Base-by-base conservation (phyloP, 495 filamentous ascomycete species). In the Diplogelasinospora grovesii region DNA sequence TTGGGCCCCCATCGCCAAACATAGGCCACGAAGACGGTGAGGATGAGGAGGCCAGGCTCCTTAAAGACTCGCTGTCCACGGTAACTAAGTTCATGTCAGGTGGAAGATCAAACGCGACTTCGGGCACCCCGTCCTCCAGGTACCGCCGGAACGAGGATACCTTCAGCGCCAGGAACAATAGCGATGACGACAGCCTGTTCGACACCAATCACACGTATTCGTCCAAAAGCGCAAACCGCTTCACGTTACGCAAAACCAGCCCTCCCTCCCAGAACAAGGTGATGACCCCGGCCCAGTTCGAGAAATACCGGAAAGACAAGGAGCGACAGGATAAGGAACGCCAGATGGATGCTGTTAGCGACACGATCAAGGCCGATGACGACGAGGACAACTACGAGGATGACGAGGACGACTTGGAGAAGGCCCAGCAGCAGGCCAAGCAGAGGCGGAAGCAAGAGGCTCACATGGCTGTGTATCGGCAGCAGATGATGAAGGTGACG, bases 401-500 rank as follows among this genome's bases (percentile, higher is more conserved):
- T 34, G 89, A 93, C 39, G 87, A 92, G 37, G 87, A 95, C 48
- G 88, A 94, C 36, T 54, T 69, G 2, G 86, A 94, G 55, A 83
- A 82, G 48, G 74, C 79, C 21, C 82, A 75, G 45, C 73, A 84
- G 54, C 66, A 81, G 22, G 78, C 82, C 29, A 81, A 81, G 53
- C 85, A 89, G 48, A 75, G 90, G 43, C 74, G 79, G 43, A 93
- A 90, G 64, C 89, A 95, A 52, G 87, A 95, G 55, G 90, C 89
- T 8, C 86, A 93, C 58, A 74, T 95, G 59, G 71, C 87, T 9
- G 81, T 96, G 6, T 94, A 95, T 56, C 78, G 92, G 32, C 90
- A 96, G 56, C 83, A 90, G 58, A 94, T 96, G 88, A 93, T 88
- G 86, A 95, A 95, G 55, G 82, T 93, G 14, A 94, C 87, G 6